phyloP scores from a whole-genome alignment of 768 basidiomycete genomes.

The Lentinula sp. region DNA sequence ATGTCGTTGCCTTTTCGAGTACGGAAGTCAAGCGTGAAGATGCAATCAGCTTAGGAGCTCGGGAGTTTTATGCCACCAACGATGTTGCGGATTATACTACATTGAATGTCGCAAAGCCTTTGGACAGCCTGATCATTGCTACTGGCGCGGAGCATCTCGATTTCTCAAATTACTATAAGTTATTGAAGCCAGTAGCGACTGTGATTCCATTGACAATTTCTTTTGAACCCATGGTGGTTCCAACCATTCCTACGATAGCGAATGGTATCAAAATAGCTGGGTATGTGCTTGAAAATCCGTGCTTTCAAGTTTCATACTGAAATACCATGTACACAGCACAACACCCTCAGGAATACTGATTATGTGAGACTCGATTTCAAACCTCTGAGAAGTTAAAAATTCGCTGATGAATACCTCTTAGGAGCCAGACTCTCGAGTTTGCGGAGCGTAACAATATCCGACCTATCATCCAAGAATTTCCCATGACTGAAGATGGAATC shows the following conservation, averaged over 20 bases:
- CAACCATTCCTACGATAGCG: constrained; percentile 9
- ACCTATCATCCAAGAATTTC: constrained; percentile 24
- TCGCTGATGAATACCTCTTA: constrained; percentile 4
- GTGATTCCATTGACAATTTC: constrained; percentile 22
- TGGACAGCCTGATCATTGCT: constrained; percentile 26
- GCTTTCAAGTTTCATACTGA: neutral
- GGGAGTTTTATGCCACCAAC: constrained; percentile 26
- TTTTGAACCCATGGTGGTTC: constrained; percentile 14
- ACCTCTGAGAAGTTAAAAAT: neutral
- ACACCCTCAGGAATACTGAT: neutral
- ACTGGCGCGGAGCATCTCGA: constrained; percentile 12
- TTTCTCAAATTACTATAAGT: constrained; percentile 17
- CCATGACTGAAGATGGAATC: constrained; percentile 23
- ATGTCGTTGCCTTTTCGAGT: constrained; percentile 27
- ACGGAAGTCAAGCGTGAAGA: constrained; percentile 26
- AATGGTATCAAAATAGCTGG: constrained; percentile 5
- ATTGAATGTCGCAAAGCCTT: constrained; percentile 19
- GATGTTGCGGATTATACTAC: constrained; percentile 11
- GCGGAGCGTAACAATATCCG: constrained; percentile 21
- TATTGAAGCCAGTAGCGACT: constrained; percentile 16
- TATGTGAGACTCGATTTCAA: neutral
- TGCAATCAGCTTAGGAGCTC: constrained; percentile 24
- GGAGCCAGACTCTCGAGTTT: constrained; percentile 25
- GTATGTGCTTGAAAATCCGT: neutral
- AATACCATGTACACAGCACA: neutral